phyloP scores from a whole-genome alignment of 257 asterid species.

The Catharanthus roseus region DNA sequence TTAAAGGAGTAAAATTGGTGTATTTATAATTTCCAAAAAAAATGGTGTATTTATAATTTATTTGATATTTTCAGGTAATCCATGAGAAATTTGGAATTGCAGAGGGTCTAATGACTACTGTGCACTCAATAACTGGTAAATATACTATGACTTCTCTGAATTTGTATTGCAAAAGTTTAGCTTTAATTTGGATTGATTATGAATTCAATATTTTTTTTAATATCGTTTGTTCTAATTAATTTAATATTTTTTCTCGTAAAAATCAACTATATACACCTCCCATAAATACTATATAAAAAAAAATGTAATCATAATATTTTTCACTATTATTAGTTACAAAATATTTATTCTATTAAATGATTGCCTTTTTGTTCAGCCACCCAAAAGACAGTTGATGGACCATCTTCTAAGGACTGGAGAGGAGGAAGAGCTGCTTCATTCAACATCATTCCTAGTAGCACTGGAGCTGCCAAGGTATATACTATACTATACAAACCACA shows the following conservation, averaged over 20 bases:
- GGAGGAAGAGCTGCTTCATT: conserved; percentile 91
- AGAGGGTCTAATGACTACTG: conserved; percentile 76
- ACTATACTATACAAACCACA: too few relatives aligned
- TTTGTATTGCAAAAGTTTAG: too few relatives aligned
- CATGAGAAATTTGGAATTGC: conserved; percentile 75
- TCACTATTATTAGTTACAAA: too few relatives aligned
- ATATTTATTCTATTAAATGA: too few relatives aligned
- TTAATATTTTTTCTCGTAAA: too few relatives aligned
- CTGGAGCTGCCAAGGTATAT: conserved; percentile 82
- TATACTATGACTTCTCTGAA: neutral
- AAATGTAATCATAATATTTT: too few relatives aligned
- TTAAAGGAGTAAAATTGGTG: too few relatives aligned
- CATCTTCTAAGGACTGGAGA: conserved; percentile 86
- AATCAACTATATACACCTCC: too few relatives aligned
- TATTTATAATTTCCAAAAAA: neutral
- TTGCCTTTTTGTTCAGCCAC: conserved; percentile 36
- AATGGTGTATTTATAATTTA: neutral
- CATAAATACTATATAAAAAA: too few relatives aligned
- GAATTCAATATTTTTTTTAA: too few relatives aligned
- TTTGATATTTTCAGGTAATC: conserved; percentile 36
- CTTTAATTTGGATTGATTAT: too few relatives aligned
- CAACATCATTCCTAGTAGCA: conserved; percentile 83
- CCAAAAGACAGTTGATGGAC: conserved; percentile 84
- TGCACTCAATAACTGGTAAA: conserved; percentile 67
- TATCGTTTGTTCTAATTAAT: too few relatives aligned